These are phyloP conservation scores for Puccinia horiana DNA, from an alignment of 1,284 basidiomycete genomes.

Conservation along the genomic window DNA sequence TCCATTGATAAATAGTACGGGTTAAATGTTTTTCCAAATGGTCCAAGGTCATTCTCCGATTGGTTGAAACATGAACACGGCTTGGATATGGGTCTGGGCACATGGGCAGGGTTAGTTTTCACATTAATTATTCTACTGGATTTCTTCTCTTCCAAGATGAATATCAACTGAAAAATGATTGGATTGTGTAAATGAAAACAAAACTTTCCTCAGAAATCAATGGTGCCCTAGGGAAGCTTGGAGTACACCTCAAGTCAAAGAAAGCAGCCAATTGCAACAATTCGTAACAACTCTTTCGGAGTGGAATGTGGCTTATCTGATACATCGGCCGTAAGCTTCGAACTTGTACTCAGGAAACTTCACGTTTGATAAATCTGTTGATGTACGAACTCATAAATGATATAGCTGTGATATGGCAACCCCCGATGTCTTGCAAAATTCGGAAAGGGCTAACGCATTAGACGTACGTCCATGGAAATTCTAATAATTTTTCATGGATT, in stretches of 20 bases:
- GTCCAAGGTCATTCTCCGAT: background rate
- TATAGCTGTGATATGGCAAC: constrained; percentile 18
- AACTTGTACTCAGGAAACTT: background rate
- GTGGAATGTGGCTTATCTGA: background rate
- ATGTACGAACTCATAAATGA: background rate
- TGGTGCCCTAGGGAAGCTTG: background rate
- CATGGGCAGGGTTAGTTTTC: constrained; percentile 23
- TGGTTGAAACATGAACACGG: background rate
- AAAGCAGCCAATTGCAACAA: background rate
- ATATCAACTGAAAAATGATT: no score
- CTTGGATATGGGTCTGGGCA: background rate
- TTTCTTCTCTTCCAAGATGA: background rate
- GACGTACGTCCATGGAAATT: constrained; percentile 15
- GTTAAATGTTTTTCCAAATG: background rate
- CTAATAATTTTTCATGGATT: background rate
- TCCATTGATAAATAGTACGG: background rate
- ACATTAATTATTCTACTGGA: background rate
- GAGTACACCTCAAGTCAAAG: background rate
- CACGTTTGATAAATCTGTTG: background rate
- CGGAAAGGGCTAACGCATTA: background rate
- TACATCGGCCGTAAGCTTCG: constrained; percentile 13
- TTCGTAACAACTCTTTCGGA: background rate
- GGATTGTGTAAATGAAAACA: background rate
- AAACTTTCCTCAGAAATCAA: background rate
- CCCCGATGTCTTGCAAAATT: constrained; percentile 8